Conservation (phyloP, 1,284 basidiomycete genomes). For the Inonotus hispidus region DNA sequence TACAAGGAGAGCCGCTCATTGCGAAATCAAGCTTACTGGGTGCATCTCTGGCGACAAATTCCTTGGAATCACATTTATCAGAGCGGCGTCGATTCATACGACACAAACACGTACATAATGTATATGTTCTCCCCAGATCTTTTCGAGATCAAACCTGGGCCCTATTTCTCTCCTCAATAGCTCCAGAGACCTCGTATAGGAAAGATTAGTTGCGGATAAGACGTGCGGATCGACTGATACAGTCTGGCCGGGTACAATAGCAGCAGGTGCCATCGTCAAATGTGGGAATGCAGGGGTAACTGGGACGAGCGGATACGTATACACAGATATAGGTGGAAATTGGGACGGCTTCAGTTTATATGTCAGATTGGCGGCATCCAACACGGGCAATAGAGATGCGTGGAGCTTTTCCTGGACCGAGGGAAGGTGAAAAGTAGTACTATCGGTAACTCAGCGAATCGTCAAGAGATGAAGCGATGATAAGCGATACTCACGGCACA, state of each 20-base stretch:
- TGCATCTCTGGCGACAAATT: slow-evolving; percentile 39
- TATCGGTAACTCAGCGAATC: slow-evolving; percentile 21
- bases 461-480: slow-evolving; percentile 18
- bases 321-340: slow-evolving; percentile 30
- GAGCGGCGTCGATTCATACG: neutral
- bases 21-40: slow-evolving; percentile 28
- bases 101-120: slow-evolving; percentile 30
- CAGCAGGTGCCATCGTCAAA: slow-evolving; percentile 31
- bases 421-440: slow-evolving; percentile 32
- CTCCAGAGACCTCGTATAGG: slow-evolving; percentile 38
- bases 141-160: slow-evolving; percentile 39
- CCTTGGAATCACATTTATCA: slow-evolving; percentile 26
- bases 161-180: slow-evolving; percentile 35
- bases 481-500: slow-evolving; percentile 1
- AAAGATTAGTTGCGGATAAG: slow-evolving; percentile 38
- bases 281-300: slow-evolving; percentile 37
- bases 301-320: slow-evolving; percentile 35
- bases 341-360: slow-evolving; percentile 27
- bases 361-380: slow-evolving; percentile 26
- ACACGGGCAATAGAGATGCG: slow-evolving; percentile 28
- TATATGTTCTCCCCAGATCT: slow-evolving; percentile 41
- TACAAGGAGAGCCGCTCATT: neutral
- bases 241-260: slow-evolving; percentile 24
- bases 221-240: slow-evolving; percentile 30
- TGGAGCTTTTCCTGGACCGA: slow-evolving; percentile 35